phyloP scores from a whole-genome alignment of 2,329 filamentous ascomycete species.

The Colletotrichum musicola region DNA sequence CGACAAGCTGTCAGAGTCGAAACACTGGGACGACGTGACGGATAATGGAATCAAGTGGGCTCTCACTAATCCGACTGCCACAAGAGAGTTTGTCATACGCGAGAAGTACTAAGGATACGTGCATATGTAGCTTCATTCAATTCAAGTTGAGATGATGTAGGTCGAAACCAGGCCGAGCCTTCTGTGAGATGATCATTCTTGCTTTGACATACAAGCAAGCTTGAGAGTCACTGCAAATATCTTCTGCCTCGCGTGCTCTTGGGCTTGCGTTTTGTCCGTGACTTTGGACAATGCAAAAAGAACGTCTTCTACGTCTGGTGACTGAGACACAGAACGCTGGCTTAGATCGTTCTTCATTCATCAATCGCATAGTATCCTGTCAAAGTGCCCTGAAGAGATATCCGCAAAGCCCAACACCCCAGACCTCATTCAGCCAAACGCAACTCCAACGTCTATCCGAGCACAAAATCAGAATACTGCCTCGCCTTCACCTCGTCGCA shows the following conservation, averaged over 20 bases:
- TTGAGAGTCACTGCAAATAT: too few species aligned
- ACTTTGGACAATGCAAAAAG: too few species aligned
- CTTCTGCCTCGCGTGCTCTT: too few species aligned
- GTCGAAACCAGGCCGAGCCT: neutral
- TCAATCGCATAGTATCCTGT: too few species aligned
- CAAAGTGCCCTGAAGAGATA: too few species aligned
- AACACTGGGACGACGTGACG: slow-evolving; percentile 57
- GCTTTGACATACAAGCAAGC: too few species aligned
- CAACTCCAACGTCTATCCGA: slow-evolving; percentile 13
- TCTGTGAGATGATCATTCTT: too few species aligned
- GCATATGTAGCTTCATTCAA: neutral
- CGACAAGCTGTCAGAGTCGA: slow-evolving; percentile 52
- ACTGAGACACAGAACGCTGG: too few species aligned
- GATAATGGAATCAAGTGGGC: slow-evolving; percentile 59
- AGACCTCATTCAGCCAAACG: neutral
- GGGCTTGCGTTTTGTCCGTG: too few species aligned
- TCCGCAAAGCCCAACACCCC: too few species aligned
- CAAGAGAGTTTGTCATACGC: slow-evolving; percentile 41
- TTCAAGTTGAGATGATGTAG: neutral
- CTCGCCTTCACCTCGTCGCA: slow-evolving; percentile 50
- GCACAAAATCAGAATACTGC: slow-evolving; percentile 41
- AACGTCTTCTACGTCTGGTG: too few species aligned
- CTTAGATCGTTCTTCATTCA: too few species aligned
- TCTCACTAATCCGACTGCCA: slow-evolving; percentile 49
- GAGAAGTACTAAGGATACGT: neutral